phyloP scores from a whole-genome alignment of 202 grass and related monocot species.

The Carex arenaria region DNA sequence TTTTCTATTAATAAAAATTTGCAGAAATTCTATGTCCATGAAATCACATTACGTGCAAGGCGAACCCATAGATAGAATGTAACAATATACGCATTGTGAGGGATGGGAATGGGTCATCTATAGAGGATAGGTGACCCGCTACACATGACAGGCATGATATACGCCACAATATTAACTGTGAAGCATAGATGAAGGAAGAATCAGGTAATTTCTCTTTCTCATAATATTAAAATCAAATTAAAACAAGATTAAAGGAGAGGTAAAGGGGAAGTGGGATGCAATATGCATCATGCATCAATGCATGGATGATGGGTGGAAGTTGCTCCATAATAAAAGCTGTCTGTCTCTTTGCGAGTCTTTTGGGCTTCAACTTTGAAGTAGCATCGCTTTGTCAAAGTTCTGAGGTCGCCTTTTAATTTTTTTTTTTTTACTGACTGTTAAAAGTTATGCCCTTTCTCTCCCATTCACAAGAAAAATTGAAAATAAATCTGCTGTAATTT shows the following conservation, averaged over 20 bases:
- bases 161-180: too few species aligned
- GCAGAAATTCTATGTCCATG: too few species aligned
- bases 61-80: too few species aligned
- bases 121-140: too few species aligned
- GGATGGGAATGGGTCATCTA: too few species aligned
- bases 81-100: too few species aligned
- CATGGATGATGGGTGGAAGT: neutral
- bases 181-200: too few species aligned
- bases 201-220: neutral
- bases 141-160: too few species aligned
- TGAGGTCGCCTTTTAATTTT: neutral
- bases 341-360: slow-evolving; percentile 7
- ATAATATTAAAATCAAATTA: neutral
- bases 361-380: neutral
- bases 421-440: neutral
- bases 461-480: neutral
- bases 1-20: too few species aligned
- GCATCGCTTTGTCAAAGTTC: neutral
- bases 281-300: neutral
- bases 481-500: too few species aligned
- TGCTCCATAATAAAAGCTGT: neutral
- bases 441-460: slow-evolving; percentile 4
- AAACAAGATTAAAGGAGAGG: neutral
- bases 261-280: neutral
- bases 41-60: too few species aligned